Evolutionary conservation across 805 yeast genomes (phyloP), one percentile per base, ranked within the genome.

Genomic region (Kuraishia borneana): DNA sequence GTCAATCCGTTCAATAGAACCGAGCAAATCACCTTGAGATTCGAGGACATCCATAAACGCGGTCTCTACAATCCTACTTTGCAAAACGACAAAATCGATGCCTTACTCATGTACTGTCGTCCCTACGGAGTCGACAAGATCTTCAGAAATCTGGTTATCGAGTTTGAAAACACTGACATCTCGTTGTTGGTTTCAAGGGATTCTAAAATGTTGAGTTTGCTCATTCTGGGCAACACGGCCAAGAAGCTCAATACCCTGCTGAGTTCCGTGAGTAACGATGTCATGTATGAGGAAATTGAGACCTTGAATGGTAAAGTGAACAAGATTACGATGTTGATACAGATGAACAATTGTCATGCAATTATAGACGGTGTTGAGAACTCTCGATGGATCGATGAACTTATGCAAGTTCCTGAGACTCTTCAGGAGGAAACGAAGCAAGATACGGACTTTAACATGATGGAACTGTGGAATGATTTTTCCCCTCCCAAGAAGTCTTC

Each of bases 1-100:
- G 51, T 52, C 31, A 79, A 82, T 43, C 80, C 83, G 1, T 63
- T 71, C 41, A 48, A 63, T 0, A 44, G 49, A 2, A 40, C 44
- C 2, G 74, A 75, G 42, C 92, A 81, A 42, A 80, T 87, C 7
- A 42, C 72, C 1, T 37, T 83, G 2, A 51, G 61, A 19, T 39
- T 76, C 25, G 42, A 50, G 23, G 77, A 80, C 49, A 28, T 78
- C 14, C 58, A 56, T 32, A 47, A 51, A 18, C 50, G 53, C 21
- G 69, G 75, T 3, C 14, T 50, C 8, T 18, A 35, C 26, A 16
- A 32, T 17, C 16, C 31, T 5, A 2, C 23, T 12, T 10, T n/a
- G n/a, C 18, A 28, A 12, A 19, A 26, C 18, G 32, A 33, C 21
- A 23, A 47, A 42, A 48, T 37, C 18, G 33, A 37, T 2, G 29